Percentiles rank a stretch among this genome's conserved stretches.
phyloP scores from a whole-genome alignment of 2,329 filamentous ascomycete species.

The Trichoderma arundinaceum region DNA sequence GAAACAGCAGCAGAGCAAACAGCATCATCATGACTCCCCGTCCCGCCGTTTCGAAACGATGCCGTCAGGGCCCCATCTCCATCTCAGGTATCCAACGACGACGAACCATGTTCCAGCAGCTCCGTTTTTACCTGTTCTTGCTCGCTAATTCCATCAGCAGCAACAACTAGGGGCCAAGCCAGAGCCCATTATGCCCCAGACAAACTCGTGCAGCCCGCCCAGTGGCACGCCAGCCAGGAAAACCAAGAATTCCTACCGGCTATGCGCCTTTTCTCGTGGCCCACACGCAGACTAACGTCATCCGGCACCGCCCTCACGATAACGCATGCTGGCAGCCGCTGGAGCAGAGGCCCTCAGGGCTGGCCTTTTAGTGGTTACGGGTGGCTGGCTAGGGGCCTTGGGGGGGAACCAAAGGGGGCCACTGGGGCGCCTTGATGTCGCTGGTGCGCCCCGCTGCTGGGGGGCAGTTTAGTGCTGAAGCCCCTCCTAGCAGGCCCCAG shows the following conservation, averaged over 20 bases:
- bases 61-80: slow-evolving; percentile 19
- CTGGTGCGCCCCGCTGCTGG: slow-evolving; percentile 11
- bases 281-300: slow-evolving; percentile 25
- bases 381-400: neutral
- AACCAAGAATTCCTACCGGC: slow-evolving; percentile 26
- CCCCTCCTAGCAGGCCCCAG: neutral
- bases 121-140: neutral
- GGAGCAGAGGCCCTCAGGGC: neutral
- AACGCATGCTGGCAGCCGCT: neutral
- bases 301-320: slow-evolving; percentile 21
- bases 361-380: neutral
- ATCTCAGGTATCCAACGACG: no score
- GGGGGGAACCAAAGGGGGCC: slow-evolving; percentile 1
- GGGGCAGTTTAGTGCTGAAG: slow-evolving; percentile 7
- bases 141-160: neutral
- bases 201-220: no score
- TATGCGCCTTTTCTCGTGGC: slow-evolving; percentile 21
- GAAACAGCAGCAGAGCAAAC: neutral
- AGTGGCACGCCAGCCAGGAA: slow-evolving; percentile 14
- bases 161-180: neutral
- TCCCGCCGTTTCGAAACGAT: neutral
- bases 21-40: slow-evolving; percentile 19
- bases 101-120: neutral
- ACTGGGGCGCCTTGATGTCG: slow-evolving; percentile 10
- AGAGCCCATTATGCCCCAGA: slow-evolving; percentile 7